Evolutionary conservation across 306 rosid species (phyloP), one percentile per base, ranked within the genome.

Genomic region (Amphicarpaea edgeworthii): DNA sequence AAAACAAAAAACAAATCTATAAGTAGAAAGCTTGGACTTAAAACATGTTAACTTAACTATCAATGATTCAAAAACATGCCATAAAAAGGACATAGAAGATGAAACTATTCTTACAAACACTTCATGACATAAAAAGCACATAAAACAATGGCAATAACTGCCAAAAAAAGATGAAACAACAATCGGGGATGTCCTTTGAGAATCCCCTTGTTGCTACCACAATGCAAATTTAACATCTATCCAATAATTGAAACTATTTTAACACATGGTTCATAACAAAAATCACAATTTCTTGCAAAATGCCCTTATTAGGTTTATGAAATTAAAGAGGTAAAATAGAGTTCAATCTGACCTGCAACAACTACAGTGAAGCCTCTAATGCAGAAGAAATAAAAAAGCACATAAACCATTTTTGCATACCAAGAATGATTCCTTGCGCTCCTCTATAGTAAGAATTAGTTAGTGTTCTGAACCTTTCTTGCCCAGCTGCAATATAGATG

Each of bases 381-480:
- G 45, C 21, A 66, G 40, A 49, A 54, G 23, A 54, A 57, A 58
- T 71, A 55, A 57, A 58, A 76, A 49, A 61, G 63, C 4, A 17
- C 15, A 74, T 11, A 42, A 68, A 79, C 38, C 21, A 53, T 17
- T 69, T 41, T 83, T 73, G 69, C 84, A 26, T 90, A 95, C 98
- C 98, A 37, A 95, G 96, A 87, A 95, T 87, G 76, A 95, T 89
- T 69, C 98, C 98, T 49, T 95, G 98, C 0, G 97, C 98, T 65
- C 95, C 94, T 85, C 98, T 83, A 46, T 95, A 95, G 84, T 92
- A 95, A 75, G 98, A 90, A 70, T 96, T 92, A 41, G 97, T 92
- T 72, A 92, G 83, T 3, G 98, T 95, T 86, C 98, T 87, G 86
- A 92, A 95, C 78, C 96, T 90, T 81, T 95, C 98, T 81, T 95